Conservation (phyloP, 2,329 filamentous ascomycete genomes). For the Fusarium musae region DNA sequence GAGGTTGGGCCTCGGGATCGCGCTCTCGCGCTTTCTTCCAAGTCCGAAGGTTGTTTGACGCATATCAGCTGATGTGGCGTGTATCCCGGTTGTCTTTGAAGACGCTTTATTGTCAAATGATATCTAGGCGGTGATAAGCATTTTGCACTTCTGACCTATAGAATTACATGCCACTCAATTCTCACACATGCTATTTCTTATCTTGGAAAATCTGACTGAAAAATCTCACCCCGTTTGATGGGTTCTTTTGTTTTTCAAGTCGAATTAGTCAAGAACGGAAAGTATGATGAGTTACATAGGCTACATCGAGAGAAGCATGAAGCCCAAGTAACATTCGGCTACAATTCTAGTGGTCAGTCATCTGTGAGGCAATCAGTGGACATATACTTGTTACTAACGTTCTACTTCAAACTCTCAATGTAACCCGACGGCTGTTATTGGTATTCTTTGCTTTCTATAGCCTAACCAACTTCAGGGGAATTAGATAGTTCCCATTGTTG, state of each 20-base stretch:
- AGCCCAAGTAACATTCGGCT: neutral
- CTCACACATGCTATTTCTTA: neutral
- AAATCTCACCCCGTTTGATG: neutral
- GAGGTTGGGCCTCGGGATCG: neutral
- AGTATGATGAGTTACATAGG: neutral
- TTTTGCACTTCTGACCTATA: neutral
- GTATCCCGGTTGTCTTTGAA: neutral
- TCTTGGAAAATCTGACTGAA: neutral
- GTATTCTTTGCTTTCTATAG: neutral
- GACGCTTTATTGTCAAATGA: neutral
- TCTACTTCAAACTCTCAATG: neutral
- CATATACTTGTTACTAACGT: neutral
- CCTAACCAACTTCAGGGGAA: neutral
- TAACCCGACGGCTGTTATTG: neutral
- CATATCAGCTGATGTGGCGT: constrained; percentile 21
- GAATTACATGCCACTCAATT: neutral
- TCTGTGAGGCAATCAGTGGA: neutral
- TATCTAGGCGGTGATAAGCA: neutral
- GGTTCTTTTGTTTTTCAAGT: neutral
- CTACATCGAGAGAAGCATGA: neutral
- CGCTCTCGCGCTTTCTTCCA: constrained; percentile 26
- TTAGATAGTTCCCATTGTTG: neutral
- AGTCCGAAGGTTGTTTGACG: neutral
- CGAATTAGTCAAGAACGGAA: neutral
- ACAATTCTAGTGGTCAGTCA: neutral